Evolutionary conservation across 2,329 filamentous ascomycete genomes (phyloP).

Genomic region (Fusarium globosum): DNA sequence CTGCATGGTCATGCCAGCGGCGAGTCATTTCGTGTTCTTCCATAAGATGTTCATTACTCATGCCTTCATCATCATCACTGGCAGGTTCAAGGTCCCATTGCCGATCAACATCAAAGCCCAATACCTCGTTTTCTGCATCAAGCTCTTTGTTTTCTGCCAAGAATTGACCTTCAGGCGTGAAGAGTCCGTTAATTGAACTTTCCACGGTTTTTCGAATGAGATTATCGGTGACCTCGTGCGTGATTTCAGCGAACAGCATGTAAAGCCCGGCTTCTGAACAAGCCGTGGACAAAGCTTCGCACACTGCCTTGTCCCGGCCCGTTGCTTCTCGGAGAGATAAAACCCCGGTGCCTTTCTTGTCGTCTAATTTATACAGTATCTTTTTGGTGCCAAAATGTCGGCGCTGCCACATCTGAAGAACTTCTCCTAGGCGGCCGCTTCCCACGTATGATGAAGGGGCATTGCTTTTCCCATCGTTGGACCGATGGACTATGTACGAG

Average conservation of each 20-base stretch:
- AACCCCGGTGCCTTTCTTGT: background rate
- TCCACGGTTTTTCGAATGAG: background rate
- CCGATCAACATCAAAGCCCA: conserved; percentile 3
- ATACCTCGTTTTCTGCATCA: conserved; percentile 9
- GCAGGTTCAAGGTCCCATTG: background rate
- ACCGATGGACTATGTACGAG: conserved; percentile 14
- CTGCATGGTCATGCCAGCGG: conserved; percentile 13
- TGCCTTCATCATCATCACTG: conserved; percentile 5
- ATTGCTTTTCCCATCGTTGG: background rate
- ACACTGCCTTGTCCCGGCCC: conserved; percentile 5
- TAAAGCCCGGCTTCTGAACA: conserved; percentile 12
- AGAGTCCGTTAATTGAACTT: conserved; percentile 6
- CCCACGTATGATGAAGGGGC: background rate
- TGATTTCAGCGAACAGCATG: conserved; percentile 24
- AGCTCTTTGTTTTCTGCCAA: background rate
- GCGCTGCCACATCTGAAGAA: conserved; percentile 10
- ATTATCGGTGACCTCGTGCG: background rate
- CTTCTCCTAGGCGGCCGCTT: background rate
- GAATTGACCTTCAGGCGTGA: background rate
- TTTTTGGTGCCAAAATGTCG: background rate
- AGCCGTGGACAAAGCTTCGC: background rate
- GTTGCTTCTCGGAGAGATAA: background rate
- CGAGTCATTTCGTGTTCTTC: conserved; percentile 1
- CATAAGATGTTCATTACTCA: background rate
- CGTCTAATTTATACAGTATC: conserved; percentile 16